phyloP scores from a whole-genome alignment of 1,284 basidiomycete species.

The Takashimella koratensis region DNA sequence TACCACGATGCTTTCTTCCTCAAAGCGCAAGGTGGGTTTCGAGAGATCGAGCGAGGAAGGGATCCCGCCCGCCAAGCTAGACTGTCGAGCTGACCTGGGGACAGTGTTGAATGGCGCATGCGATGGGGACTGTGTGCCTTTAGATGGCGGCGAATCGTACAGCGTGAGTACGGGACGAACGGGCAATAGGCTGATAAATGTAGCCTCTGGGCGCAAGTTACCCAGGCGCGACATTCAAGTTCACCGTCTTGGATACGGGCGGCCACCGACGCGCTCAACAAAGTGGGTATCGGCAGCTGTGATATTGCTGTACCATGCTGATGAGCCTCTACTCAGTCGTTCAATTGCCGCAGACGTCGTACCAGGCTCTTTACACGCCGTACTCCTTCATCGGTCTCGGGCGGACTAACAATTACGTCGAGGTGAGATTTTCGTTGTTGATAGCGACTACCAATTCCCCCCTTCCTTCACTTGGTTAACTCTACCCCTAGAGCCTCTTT shows the following conservation, averaged over 20 bases:
- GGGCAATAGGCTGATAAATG: too few species aligned
- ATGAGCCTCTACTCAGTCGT: conserved; percentile 61
- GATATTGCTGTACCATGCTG: conserved; percentile 1
- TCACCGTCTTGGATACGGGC: conserved; percentile 91
- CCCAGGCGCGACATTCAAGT: conserved; percentile 94
- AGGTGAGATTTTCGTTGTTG: conserved; percentile 52
- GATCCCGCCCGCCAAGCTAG: too few species aligned
- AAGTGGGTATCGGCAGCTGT: conserved; percentile 52
- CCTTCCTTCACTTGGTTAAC: background rate
- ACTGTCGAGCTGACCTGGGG: conserved; percentile 9
- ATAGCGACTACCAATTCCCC: background rate
- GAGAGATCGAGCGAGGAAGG: background rate
- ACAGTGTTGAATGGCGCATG: conserved; percentile 91
- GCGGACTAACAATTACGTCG: conserved; percentile 99
- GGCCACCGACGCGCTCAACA: conserved; percentile 86
- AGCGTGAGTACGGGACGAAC: conserved; percentile 69
- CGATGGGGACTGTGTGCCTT: conserved; percentile 65
- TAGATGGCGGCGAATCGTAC: conserved; percentile 62
- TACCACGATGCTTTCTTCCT: conserved; percentile 99
- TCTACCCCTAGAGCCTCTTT: conserved; percentile 63
- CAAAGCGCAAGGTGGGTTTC: conserved; percentile 75
- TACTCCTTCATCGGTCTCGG: conserved; percentile 97
- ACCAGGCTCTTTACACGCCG: conserved; percentile 82
- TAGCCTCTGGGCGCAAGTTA: conserved; percentile 92
- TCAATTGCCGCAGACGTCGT: conserved; percentile 87